phyloP scores from a whole-genome alignment of 2,329 filamentous ascomycete genomes.

The Mycosphaerella sp. region DNA sequence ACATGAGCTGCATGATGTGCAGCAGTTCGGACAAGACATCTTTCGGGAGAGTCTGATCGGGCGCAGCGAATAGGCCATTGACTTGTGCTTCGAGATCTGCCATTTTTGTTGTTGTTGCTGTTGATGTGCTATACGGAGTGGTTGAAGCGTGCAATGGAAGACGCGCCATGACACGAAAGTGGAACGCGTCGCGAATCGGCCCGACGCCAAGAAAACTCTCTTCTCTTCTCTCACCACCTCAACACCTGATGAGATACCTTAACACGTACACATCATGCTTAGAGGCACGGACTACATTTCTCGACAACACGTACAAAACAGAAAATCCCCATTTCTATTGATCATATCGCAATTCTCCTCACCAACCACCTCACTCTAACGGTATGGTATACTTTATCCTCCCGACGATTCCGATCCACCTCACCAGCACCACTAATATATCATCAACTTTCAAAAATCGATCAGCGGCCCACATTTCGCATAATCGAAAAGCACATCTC shows the following conservation, averaged over 20 bases:
- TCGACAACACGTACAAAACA: too few relatives aligned
- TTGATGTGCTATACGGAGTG: neutral
- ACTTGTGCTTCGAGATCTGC: slow-evolving; percentile 48
- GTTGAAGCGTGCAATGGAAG: neutral
- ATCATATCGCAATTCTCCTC: too few relatives aligned
- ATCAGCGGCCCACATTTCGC: neutral
- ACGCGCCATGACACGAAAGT: neutral
- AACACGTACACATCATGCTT: too few relatives aligned
- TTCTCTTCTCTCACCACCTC: neutral
- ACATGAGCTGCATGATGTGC: slow-evolving; percentile 80
- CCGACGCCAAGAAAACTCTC: neutral
- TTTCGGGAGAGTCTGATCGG: slow-evolving; percentile 53
- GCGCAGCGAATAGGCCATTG: slow-evolving; percentile 54
- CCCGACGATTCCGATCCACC: too few relatives aligned
- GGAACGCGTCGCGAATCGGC: neutral
- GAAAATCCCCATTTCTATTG: too few relatives aligned
- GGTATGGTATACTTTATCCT: too few relatives aligned
- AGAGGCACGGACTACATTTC: too few relatives aligned
- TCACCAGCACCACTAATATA: too few relatives aligned
- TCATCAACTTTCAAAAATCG: neutral
- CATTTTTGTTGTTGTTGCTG: slow-evolving; percentile 36
- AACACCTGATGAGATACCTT: too few relatives aligned
- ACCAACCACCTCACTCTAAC: too few relatives aligned
- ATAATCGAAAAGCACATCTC: neutral
- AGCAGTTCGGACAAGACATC: slow-evolving; percentile 77